Conservation (phyloP, 768 basidiomycete genomes). For the Boletus huronensis region DNA sequence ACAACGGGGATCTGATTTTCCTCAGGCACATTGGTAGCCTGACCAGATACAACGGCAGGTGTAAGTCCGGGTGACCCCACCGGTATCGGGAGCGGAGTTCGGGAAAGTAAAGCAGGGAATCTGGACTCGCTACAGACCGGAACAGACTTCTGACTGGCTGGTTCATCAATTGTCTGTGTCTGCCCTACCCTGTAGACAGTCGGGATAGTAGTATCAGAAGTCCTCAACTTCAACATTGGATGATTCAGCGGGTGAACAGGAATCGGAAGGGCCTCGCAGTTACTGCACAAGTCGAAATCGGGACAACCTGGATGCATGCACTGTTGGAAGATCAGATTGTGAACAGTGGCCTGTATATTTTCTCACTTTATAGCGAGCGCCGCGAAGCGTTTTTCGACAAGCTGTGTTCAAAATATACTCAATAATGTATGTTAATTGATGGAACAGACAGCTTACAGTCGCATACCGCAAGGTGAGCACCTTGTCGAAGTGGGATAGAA, state of each 20-base stretch:
- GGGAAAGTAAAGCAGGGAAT: not conserved
- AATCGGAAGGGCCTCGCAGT: slow-evolving; percentile 79
- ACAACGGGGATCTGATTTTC: slow-evolving; percentile 1
- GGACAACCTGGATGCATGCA: slow-evolving; percentile 77
- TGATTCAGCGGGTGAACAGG: slow-evolving; percentile 69
- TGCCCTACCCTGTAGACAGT: slow-evolving; percentile 34
- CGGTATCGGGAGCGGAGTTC: not conserved
- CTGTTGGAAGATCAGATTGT: slow-evolving; percentile 34
- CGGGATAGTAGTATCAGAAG: slow-evolving; percentile 46
- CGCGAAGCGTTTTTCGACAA: slow-evolving; percentile 53
- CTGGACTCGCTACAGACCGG: not conserved
- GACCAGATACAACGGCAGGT: not conserved
- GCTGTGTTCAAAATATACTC: slow-evolving; percentile 13
- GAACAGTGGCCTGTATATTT: not conserved
- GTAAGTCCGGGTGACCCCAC: not conserved
- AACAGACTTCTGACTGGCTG: not conserved
- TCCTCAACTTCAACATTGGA: slow-evolving; percentile 71
- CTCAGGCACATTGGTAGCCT: not conserved
- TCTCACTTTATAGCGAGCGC: slow-evolving; percentile 69
- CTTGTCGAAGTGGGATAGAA: slow-evolving; percentile 11
- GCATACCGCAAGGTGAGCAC: slow-evolving; percentile 57
- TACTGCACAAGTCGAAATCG: slow-evolving; percentile 77
- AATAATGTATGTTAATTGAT: not conserved
- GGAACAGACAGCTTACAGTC: slow-evolving; percentile 35
- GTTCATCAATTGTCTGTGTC: slow-evolving; percentile 2